phyloP scores from a whole-genome alignment of 2,329 filamentous ascomycete species.

The Phyllosticta citrichinensis region DNA sequence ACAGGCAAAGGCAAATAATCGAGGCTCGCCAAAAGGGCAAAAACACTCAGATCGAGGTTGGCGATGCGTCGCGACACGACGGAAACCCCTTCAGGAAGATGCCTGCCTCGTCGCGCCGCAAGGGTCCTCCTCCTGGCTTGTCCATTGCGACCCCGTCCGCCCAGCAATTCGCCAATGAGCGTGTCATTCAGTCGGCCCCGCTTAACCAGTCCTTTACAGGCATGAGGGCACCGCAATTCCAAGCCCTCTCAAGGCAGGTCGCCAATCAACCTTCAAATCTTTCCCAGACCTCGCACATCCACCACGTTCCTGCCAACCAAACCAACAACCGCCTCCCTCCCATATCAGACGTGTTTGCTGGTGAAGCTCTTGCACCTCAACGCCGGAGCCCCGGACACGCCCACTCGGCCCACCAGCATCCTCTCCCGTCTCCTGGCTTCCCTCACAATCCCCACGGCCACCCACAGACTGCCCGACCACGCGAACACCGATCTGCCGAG shows the following conservation, averaged over 20 bases:
- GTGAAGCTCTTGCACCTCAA: constrained; percentile 56
- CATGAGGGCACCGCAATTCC: constrained; percentile 54
- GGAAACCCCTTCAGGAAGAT: constrained; percentile 49
- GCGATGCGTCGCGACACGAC: constrained; percentile 23
- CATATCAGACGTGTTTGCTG: constrained; percentile 86
- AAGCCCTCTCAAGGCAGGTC: constrained; percentile 66
- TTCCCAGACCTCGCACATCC: constrained; percentile 78
- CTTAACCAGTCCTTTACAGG: constrained; percentile 93
- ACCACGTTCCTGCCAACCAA: constrained; percentile 78
- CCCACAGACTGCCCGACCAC: constrained; percentile 44
- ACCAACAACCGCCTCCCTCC: constrained; percentile 87
- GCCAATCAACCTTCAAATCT: constrained; percentile 74
- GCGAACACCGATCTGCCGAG: constrained; percentile 92
- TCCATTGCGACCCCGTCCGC: constrained; percentile 93
- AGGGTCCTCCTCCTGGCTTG: constrained; percentile 71
- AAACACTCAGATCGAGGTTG: constrained; percentile 19
- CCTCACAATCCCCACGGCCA: constrained; percentile 42
- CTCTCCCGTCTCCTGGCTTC: constrained; percentile 69
- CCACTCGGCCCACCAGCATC: constrained; percentile 50
- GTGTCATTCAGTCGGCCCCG: constrained; percentile 93
- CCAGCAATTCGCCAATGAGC: constrained; percentile 82
- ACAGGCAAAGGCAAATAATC: constrained; percentile 91
- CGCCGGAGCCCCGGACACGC: constrained; percentile 52
- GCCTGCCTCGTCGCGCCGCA: constrained; percentile 63
- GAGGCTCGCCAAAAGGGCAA: constrained; percentile 69